Base-by-base conservation (phyloP, 2,329 filamentous ascomycete species). In the Juglanconis sp. region DNA sequence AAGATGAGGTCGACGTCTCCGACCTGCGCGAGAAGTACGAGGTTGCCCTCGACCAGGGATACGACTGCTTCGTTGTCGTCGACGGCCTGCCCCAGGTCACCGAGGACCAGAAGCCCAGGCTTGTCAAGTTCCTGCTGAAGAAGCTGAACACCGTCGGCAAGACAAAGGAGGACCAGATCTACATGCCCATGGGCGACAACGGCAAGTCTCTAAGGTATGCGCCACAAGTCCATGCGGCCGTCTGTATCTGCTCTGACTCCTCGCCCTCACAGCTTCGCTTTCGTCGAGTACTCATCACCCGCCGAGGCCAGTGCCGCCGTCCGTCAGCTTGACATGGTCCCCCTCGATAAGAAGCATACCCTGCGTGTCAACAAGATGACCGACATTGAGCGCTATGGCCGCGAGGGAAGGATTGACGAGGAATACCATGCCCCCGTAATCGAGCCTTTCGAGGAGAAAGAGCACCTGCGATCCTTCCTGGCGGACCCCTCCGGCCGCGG, bases 321-420 rank as follows among this genome's bases (percentile, higher is more conserved):
- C 68, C 93, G 96, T 75, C 87, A 90, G 70, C 88, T 99, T 62
- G 88, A 99, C 76, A 86, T 87, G 70, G 87, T 90, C 5, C 86
- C 94, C 49, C 89, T 99, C 70, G 95, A 99, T 81, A 98, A 96
- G 85, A 97, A 89, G 80, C 93, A 99, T 83, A 96, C 86, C 56
- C 86, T 99, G 69, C 85, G 89, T 65, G 93, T 99, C 69, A 99
- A 99, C 87, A 99, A 99, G 79, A 84, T 99, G 70, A 97, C 93
- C 70, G 95, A 99, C 73, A 93, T 99, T 71, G 95, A 99, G 74
- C 90, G 95, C 67, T 99, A 91, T 75, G 95, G 95, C 65, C 87
- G 92, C 65, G 95, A 98, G 79, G 95, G 95, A 68, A 88, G 92
- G 67, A 85, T 99, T 69, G 90, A 96, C 67, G 95, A 99, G 71